Conservation (phyloP, 2,329 filamentous ascomycete species). For the Ceratocystis cubensis region DNA sequence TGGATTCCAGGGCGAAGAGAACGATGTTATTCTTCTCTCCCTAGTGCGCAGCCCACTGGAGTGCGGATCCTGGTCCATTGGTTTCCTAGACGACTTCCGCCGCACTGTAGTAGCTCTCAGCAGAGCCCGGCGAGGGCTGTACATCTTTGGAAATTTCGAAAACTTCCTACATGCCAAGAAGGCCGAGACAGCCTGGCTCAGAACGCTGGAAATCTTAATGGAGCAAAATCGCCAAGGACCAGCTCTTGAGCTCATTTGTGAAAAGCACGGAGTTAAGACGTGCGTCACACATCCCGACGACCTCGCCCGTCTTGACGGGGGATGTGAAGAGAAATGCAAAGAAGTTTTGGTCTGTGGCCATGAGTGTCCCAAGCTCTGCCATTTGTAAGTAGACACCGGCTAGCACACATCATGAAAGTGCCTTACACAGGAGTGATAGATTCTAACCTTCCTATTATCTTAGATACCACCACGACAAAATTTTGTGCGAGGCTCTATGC, state of each 20-base stretch:
- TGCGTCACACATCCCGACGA: slow-evolving; percentile 34
- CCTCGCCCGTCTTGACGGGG: slow-evolving; percentile 32
- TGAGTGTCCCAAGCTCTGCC: slow-evolving; percentile 7
- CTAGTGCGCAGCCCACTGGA: slow-evolving; percentile 57
- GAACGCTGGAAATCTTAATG: background rate
- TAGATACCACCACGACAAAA: slow-evolving; percentile 1
- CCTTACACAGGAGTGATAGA: background rate
- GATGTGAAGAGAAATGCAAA: slow-evolving; percentile 14
- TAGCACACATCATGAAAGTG: background rate
- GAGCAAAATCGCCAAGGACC: slow-evolving; percentile 35
- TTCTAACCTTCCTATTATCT: background rate
- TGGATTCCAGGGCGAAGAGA: slow-evolving; percentile 84
- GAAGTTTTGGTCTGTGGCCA: slow-evolving; percentile 16
- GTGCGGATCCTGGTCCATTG: slow-evolving; percentile 38
- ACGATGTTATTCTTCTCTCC: slow-evolving; percentile 69
- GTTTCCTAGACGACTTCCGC: slow-evolving; percentile 57
- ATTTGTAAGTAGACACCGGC: background rate
- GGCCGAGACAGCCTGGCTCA: slow-evolving; percentile 31
- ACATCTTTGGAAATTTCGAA: slow-evolving; percentile 66
- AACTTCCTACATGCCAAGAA: slow-evolving; percentile 38
- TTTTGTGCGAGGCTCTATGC: background rate
- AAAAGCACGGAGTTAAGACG: background rate
- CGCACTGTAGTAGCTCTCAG: slow-evolving; percentile 48
- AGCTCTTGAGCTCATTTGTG: background rate
- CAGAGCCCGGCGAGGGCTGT: slow-evolving; percentile 66